These are phyloP conservation scores for Apium graveolens DNA, from an alignment of 129 eudicot genomes.

Conservation along the genomic window DNA sequence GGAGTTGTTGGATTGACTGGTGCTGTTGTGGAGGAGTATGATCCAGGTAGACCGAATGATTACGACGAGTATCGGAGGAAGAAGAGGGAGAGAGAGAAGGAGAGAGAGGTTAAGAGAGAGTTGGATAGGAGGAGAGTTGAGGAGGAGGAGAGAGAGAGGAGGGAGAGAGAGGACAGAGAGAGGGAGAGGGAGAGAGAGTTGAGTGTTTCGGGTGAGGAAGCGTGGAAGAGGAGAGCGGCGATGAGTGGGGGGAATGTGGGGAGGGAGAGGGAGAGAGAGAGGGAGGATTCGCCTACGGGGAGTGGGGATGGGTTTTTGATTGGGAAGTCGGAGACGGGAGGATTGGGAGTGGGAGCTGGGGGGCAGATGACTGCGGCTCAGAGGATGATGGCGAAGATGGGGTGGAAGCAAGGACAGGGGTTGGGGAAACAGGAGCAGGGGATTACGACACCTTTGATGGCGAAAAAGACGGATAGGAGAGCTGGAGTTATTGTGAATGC, in stretches of 20 bases:
- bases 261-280: slow-evolving; percentile 3
- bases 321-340: slow-evolving; percentile 76
- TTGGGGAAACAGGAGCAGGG: slow-evolving; percentile 93
- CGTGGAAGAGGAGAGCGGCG: slow-evolving; percentile 80
- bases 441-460: slow-evolving; percentile 90
- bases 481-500: slow-evolving; percentile 95
- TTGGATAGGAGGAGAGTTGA: slow-evolving; percentile 48
- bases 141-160: slow-evolving; percentile 51
- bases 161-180: slow-evolving; percentile 32
- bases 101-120: slow-evolving; percentile 43
- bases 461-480: slow-evolving; percentile 87
- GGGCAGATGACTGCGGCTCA: slow-evolving; percentile 97
- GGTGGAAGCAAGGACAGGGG: slow-evolving; percentile 96
- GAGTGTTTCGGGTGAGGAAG: slow-evolving; percentile 81
- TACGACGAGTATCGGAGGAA: slow-evolving; percentile 80
- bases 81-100: slow-evolving; percentile 42
- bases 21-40: slow-evolving; percentile 71
- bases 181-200: slow-evolving; percentile 39
- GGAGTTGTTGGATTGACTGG: slow-evolving; percentile 64
- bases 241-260: slow-evolving; percentile 34
- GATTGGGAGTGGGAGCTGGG: slow-evolving; percentile 85
- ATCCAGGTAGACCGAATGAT: slow-evolving; percentile 88
- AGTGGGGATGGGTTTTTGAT: slow-evolving; percentile 60
- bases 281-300: slow-evolving; percentile 40
- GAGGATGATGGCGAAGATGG: slow-evolving; percentile 99